Conservation (phyloP, 2,329 filamentous ascomycete species). For the Colletotrichum lentis region DNA sequence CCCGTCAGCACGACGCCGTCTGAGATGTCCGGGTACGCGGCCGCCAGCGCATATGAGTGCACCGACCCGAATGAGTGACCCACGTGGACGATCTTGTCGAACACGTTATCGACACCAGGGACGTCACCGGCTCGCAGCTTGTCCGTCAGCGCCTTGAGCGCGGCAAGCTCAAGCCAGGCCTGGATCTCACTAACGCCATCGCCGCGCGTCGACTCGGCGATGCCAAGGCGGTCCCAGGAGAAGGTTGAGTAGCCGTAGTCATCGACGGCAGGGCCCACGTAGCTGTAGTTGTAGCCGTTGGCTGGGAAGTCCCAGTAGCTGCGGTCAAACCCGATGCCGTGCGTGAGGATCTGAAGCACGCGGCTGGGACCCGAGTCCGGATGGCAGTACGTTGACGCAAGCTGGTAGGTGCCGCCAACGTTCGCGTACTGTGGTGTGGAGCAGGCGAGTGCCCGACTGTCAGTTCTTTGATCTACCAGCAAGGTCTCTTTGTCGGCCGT, state of each 20-base stretch:
- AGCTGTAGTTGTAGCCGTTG: conserved; percentile 69
- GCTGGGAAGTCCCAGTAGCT: conserved; percentile 70
- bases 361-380: conserved; percentile 56
- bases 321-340: conserved; percentile 51
- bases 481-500: too few species aligned
- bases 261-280: conserved; percentile 63
- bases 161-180: conserved; percentile 64
- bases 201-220: conserved; percentile 65
- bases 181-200: conserved; percentile 69
- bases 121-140: conserved; percentile 58
- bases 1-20: conserved; percentile 69
- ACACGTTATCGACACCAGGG: conserved; percentile 48
- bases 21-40: conserved; percentile 60
- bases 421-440: conserved; percentile 54
- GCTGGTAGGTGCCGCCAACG: conserved; percentile 62
- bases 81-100: conserved; percentile 62
- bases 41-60: conserved; percentile 64
- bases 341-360: conserved; percentile 52
- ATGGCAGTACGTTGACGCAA: conserved; percentile 68
- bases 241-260: conserved; percentile 66
- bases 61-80: conserved; percentile 72
- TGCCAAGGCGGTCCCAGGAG: conserved; percentile 68
- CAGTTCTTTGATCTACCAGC: background rate
- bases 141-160: conserved; percentile 62
- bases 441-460: background rate